Percentiles rank a stretch among this genome's conserved stretches.
Conservation (phyloP, 1,284 basidiomycete genomes). For the Butyriboletus appendiculatus region DNA sequence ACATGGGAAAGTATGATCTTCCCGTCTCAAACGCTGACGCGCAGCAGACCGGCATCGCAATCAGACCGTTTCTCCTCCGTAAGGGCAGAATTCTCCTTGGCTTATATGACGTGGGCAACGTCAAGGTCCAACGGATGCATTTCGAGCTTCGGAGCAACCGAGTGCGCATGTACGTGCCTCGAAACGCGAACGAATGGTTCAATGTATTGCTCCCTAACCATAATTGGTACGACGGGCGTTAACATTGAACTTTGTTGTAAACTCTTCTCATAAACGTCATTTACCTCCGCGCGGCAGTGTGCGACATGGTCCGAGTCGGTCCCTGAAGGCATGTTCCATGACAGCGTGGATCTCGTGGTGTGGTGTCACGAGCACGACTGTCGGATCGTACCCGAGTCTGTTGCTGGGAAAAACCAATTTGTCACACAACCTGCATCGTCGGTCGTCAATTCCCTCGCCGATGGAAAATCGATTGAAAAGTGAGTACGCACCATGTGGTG, state of each 20-base stretch:
- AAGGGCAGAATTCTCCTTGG: conserved; percentile 89
- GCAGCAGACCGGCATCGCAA: conserved; percentile 75
- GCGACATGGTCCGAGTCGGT: conserved; percentile 92
- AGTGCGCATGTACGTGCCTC: conserved; percentile 95
- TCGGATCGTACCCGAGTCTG: conserved; percentile 86
- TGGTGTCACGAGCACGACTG: conserved; percentile 99
- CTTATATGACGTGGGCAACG: conserved; percentile 95
- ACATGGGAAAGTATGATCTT: conserved; percentile 93
- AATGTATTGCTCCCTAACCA: conserved; percentile 95
- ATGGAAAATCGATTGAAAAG: conserved; percentile 91
- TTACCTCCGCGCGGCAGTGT: conserved; percentile 54
- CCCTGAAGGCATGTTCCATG: conserved; percentile 96
- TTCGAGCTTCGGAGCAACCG: conserved; percentile 93
- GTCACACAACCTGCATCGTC: conserved; percentile 96
- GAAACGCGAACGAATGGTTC: conserved; percentile 91
- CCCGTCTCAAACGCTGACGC: conserved; percentile 67
- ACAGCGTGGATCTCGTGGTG: conserved; percentile 89
- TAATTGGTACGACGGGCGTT: conserved; percentile 73
- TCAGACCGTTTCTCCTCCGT: conserved; percentile 86
- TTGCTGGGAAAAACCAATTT: conserved; percentile 89
- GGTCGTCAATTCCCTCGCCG: conserved; percentile 90
- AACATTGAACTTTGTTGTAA: background rate
- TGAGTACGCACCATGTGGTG: conserved; percentile 38
- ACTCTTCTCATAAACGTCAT: conserved; percentile 12
- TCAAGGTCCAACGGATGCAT: conserved; percentile 95